These are phyloP conservation scores for Backusella westeae DNA, from an alignment of 192 early-diverging fungal genomes.

Conservation along the genomic window DNA sequence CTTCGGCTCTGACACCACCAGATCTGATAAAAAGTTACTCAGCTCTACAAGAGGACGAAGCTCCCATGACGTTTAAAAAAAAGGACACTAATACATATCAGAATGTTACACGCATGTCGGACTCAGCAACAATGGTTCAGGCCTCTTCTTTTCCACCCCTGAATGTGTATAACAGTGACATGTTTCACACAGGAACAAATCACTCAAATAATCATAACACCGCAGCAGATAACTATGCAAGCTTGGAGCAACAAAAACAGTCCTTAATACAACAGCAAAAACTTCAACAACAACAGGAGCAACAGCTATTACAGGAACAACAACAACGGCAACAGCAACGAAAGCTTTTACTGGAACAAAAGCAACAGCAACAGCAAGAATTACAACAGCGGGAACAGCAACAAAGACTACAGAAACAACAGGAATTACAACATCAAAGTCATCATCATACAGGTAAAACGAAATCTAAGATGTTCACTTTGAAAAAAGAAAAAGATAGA, in stretches of 20 bases:
- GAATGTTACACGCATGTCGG: neutral
- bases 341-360: neutral
- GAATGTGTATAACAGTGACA: neutral
- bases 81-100: neutral
- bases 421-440: neutral
- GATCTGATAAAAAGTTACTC: conserved; percentile 5
- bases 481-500: neutral
- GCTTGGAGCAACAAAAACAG: neutral
- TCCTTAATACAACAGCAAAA: neutral
- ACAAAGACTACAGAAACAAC: neutral
- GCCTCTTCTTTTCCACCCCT: neutral
- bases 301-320: neutral
- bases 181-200: neutral
- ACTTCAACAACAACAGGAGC: neutral
- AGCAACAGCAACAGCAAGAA: too few species aligned
- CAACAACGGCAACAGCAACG: neutral
- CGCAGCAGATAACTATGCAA: neutral
- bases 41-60: neutral
- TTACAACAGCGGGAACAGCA: too few species aligned
- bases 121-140: neutral
- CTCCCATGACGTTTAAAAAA: neutral
- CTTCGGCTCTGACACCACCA: neutral
- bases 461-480: neutral
- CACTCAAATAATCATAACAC: neutral
- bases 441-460: neutral